Percentiles rank a stretch among this genome's conserved stretches.
Evolutionary conservation across 208 protist species (phyloP).

Genomic region (Trypanosoma boissoni): DNA sequence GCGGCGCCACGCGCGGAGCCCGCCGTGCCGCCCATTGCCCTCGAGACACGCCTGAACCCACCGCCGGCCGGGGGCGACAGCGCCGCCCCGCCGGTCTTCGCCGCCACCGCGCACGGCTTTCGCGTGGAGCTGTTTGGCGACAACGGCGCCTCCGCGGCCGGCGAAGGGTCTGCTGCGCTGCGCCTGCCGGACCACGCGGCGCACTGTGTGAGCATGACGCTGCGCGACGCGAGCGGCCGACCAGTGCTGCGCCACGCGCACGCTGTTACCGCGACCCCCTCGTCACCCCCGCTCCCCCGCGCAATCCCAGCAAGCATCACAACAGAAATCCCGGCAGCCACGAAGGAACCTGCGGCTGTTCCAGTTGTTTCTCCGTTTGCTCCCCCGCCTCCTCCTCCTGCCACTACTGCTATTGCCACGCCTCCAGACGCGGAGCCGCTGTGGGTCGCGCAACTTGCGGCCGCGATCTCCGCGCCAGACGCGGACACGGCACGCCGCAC

Average conservation of each 20-base stretch:
- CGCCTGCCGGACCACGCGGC: constrained; percentile 38
- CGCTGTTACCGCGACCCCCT: constrained; percentile 44
- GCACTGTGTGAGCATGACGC: constrained; percentile 49
- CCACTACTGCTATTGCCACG: background rate
- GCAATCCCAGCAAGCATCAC: no score
- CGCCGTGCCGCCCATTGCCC: background rate
- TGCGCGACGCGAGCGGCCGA: constrained; percentile 34
- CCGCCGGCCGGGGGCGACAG: constrained; percentile 1
- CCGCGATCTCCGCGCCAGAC: constrained; percentile 40
- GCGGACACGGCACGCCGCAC: constrained; percentile 40
- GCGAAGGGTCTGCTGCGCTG: constrained; percentile 37
- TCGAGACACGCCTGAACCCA: constrained; percentile 39
- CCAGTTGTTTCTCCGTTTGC: constrained; percentile 14
- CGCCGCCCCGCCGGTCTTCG: constrained; percentile 30
- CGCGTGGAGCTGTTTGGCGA: constrained; percentile 55
- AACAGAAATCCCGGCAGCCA: no score
- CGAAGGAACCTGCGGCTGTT: constrained; percentile 12
- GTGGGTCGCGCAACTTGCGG: constrained; percentile 54
- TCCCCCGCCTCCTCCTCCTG: background rate
- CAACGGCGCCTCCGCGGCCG: constrained; percentile 42
- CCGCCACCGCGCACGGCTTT: constrained; percentile 40
- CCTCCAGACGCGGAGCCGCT: constrained; percentile 22
- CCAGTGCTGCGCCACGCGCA: constrained; percentile 52
- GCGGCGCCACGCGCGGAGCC: background rate
- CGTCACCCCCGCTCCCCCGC: no score